These are phyloP conservation scores for Rhizopus delemar DNA, from an alignment of 371 early-diverging fungal species.

Conservation along the genomic window DNA sequence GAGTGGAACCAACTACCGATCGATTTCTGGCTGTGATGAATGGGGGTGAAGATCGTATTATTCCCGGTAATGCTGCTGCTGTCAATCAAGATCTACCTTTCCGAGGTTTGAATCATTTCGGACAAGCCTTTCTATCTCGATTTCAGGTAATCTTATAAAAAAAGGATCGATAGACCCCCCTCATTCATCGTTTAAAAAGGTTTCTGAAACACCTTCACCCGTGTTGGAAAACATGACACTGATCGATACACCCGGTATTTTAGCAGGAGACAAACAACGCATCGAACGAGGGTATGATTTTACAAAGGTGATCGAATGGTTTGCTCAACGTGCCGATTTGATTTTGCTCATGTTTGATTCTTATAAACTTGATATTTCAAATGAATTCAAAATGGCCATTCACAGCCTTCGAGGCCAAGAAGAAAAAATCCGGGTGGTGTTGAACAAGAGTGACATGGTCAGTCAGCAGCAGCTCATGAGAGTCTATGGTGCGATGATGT, in stretches of 20 bases:
- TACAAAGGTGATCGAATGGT: constrained; percentile 80
- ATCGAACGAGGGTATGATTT: constrained; percentile 83
- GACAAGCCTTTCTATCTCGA: constrained; percentile 76
- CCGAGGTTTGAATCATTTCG: constrained; percentile 71
- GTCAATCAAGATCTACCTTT: constrained; percentile 85
- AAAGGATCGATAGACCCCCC: neutral
- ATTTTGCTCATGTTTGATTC: constrained; percentile 86
- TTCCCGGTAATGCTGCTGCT: constrained; percentile 90
- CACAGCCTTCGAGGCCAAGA: constrained; percentile 77
- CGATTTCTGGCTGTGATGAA: constrained; percentile 84
- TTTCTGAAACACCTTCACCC: constrained; percentile 74
- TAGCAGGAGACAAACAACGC: constrained; percentile 84
- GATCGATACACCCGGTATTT: constrained; percentile 87
- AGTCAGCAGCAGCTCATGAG: constrained; percentile 86
- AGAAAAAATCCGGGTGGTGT: constrained; percentile 82
- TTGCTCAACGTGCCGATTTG: constrained; percentile 82
- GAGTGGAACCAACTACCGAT: constrained; percentile 87
- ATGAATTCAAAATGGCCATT: constrained; percentile 85
- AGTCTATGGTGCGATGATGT: constrained; percentile 93
- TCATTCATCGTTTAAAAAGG: constrained; percentile 24
- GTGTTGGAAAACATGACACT: constrained; percentile 79
- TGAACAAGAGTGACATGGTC: constrained; percentile 89
- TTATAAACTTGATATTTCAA: constrained; percentile 87
- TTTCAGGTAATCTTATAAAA: constrained; percentile 74
- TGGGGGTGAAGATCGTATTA: constrained; percentile 70